Evolutionary conservation across 2,329 filamentous ascomycete genomes (phyloP), one percentile per base, ranked within the genome.

Genomic region (Drechslerella dactyloides): DNA sequence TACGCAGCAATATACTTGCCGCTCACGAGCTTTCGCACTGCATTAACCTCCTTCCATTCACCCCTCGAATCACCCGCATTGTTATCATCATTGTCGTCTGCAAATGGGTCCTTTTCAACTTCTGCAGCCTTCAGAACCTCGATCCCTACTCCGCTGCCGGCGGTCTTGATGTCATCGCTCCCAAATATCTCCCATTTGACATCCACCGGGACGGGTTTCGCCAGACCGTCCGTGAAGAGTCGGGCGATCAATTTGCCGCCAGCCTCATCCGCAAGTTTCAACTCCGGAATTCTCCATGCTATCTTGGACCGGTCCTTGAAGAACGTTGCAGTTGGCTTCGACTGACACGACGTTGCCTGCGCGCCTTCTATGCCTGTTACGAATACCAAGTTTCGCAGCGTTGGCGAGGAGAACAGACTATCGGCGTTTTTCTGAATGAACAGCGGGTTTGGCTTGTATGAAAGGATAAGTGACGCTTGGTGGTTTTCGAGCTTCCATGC

Each of bases 381-480:
- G 24, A 96, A 83, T 4, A 89, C 84, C 23, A 97, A 84, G 76
- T 96, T 96, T 76, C 87, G 89, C 44, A 92, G 79, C 1, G 82
- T 85, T 42, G 91, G 77, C 80, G 84, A 77, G 76, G 82, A 74
- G 2, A 74, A 77, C 56, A 83, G 81, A 54, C 81, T 82, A 74
- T 78, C 72, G 1, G 77, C 76, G 19, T 76, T 76, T 1, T 77
- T 75, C 54, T 80, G 77, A 57, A 80, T 73, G 77, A 87, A 91
- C 0, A 83, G 81, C 0, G 91, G 90, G 79, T 97, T 96, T 15
- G 94, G 84, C 4, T 87, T 87, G 80, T 97, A 97, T 77, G 89
- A 87, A 40, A 97, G 82, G 60, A 97, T 86, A 44, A 96, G 86
- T 44, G 90, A 93, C n/a, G 93, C 86, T 80, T 96, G 93, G 74